Evolutionary conservation across 257 asterid species (phyloP), one percentile per base, ranked within the genome.

Genomic region (Solanum piurae): DNA sequence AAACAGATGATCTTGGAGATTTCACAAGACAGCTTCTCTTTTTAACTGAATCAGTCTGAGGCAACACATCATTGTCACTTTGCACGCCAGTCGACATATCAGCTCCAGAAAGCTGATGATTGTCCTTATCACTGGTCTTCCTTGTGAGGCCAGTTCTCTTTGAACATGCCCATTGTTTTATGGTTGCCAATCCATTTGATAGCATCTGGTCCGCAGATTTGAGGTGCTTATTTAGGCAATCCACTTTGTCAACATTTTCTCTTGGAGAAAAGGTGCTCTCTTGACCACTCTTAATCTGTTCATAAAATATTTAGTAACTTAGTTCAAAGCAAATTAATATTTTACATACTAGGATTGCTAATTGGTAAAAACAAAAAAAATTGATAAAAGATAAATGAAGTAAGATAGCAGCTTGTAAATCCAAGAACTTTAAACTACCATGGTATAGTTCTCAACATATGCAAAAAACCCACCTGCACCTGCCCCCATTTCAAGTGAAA

Each of bases 111-210:
- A 7, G 92, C 88, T 82, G 92, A 87, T 86, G 91, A 89, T 89
- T 92, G 79, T 38, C 90, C 83, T 86, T 91, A 73, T 33, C 92
- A 83, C 84, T 92, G 83, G 60, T 88, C 90, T 90, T 94, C 92
- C 91, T 94, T 62, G 88, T 91, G 16, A 90, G 91, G 79, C 93
- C 93, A 83, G 94, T 93, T 86, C 96, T 88, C 89, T 95, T 95
- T 62, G 98, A 96, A 88, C 95, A 92, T 13, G 89, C 92, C 98
- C 98, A 95, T 83, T 90, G 91, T 86, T 91, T 92, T 74, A 92
- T 90, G 92, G 88, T 90, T 90, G 94, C 96, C 44, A 89, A 90
- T 89, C 91, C 92, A 86, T 87, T 89, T 44, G 87, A 73, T 83
- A 89, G 88, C 85, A 72, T 86, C 90, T 86, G 91, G 75, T 87